phyloP scores from a whole-genome alignment of 257 asterid genomes.

The Penstemon barbatus region DNA sequence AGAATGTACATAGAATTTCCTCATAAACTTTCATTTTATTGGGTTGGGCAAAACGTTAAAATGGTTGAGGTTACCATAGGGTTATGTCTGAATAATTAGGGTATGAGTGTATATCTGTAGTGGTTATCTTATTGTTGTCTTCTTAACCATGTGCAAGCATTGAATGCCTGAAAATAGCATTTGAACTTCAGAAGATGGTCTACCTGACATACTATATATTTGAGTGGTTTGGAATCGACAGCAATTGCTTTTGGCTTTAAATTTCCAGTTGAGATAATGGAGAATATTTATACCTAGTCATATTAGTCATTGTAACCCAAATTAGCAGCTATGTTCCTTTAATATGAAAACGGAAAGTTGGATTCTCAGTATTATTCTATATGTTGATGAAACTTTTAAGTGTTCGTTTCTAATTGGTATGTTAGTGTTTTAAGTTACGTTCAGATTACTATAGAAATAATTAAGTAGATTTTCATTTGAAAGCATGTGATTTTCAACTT shows the following conservation, averaged over 20 bases:
- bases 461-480: neutral
- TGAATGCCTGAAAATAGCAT: constrained; percentile 14
- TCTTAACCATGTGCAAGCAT: constrained; percentile 7
- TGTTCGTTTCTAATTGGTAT: neutral
- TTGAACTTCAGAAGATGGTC: constrained; percentile 15
- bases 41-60: neutral
- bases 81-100: constrained; percentile 9
- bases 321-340: constrained; percentile 3
- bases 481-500: neutral
- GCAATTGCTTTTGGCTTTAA: constrained; percentile 1
- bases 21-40: neutral
- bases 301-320: constrained; percentile 4
- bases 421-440: constrained; percentile 3
- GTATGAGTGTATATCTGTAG: neutral
- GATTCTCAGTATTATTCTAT: neutral
- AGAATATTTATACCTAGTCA: neutral
- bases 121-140: neutral
- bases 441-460: neutral
- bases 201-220: constrained; percentile 7
- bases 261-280: constrained; percentile 1
- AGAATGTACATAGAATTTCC: neutral
- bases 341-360: constrained; percentile 7
- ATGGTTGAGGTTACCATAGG: neutral
- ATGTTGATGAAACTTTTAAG: constrained; percentile 11
- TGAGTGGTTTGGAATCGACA: neutral